Base-by-base conservation (phyloP, 2,329 filamentous ascomycete genomes). In the Stylonectria norvegica region DNA sequence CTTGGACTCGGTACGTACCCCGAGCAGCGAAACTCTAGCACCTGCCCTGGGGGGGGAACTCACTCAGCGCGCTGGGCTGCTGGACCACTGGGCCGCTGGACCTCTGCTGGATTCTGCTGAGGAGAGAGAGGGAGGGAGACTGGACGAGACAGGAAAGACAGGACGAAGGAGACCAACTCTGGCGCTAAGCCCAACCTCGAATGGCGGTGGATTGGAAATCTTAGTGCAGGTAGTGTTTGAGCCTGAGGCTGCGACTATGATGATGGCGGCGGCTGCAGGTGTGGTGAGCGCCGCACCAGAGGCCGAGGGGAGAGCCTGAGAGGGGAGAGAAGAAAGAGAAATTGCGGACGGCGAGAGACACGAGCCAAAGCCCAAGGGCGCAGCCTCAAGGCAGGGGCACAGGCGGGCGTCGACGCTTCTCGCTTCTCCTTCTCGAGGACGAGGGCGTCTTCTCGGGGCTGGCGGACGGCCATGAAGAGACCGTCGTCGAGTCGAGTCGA, bases 161-260 rank as follows among this genome's bases (percentile, higher is more conserved):
- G 31, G 38, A 49, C 48, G 53, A 53, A 46, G 48, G 47, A 50
- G 56, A 51, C n/a, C n/a, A n/a, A n/a, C n/a, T 57, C 39, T 52
- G 53, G 53, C 61, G 60, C 61, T 64, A 64, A 52, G 48, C 61
- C 61, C 53, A 62, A 62, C 45, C 33, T 51, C 53, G 61, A 55
- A 56, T 62, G 55, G 60, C 54, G 59, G 61, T 60, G 59, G 58
- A 58, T 58, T 57, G 55, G 47, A 56, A 55, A 52, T 59, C 56
- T 59, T 63, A 63, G 61, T 55, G 58, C 47, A 52, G 50, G 45
- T 35, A 45, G 43, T 37, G 44, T 54, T 45, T 46, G 22, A 20
- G 54, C 54, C 54, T 57, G 52, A 57, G 54, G 54, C 54, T 52
- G 37, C 34, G 34, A 35, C 36, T n/a, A n/a, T n/a, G n/a, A n/a